phyloP scores from a whole-genome alignment of 2,329 filamentous ascomycete species.

The Emergomyces pasteurianus region DNA sequence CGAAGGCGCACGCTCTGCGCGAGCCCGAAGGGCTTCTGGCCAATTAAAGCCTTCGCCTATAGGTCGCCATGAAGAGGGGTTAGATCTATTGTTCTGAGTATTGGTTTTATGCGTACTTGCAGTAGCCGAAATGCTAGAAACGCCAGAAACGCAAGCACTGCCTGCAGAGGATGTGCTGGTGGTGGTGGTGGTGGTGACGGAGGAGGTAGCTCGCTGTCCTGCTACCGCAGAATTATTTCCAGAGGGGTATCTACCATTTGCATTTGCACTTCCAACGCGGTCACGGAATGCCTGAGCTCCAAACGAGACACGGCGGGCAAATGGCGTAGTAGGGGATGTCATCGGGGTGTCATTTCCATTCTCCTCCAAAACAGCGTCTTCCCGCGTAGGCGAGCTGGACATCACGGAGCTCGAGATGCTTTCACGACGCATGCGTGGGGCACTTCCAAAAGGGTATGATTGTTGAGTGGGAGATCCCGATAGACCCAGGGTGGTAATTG shows the following conservation, averaged over 20 bases:
- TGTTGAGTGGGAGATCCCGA: conserved; percentile 57
- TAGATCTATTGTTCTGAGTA: conserved; percentile 29
- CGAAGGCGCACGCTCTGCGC: conserved; percentile 65
- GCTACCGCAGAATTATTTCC: conserved; percentile 16
- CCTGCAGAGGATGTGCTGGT: conserved; percentile 14
- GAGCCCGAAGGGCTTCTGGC: conserved; percentile 86
- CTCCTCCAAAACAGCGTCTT: conserved; percentile 49
- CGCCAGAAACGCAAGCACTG: conserved; percentile 2
- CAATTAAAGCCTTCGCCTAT: conserved; percentile 93
- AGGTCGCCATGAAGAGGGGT: conserved; percentile 33
- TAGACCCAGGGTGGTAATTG: conserved; percentile 62
- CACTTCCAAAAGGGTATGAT: conserved; percentile 35
- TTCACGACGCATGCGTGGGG: conserved; percentile 45
- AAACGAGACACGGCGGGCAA: conserved; percentile 74
- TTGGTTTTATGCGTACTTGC: conserved; percentile 27
- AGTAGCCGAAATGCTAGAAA: conserved; percentile 18
- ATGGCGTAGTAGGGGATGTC: conserved; percentile 55
- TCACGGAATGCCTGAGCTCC: conserved; percentile 67
- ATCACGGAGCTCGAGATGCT: conserved; percentile 55
- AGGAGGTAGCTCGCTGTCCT: conserved; percentile 17
- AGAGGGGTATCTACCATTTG: conserved; percentile 46
- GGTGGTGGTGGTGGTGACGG: conserved; percentile 15
- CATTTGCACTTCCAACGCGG: conserved; percentile 51
- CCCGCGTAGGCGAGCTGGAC: conserved; percentile 29
- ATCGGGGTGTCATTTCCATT: conserved; percentile 48